Evolutionary conservation across 371 early-diverging fungal genomes (phyloP).

Genomic region (Haplosporangium sp.): DNA sequence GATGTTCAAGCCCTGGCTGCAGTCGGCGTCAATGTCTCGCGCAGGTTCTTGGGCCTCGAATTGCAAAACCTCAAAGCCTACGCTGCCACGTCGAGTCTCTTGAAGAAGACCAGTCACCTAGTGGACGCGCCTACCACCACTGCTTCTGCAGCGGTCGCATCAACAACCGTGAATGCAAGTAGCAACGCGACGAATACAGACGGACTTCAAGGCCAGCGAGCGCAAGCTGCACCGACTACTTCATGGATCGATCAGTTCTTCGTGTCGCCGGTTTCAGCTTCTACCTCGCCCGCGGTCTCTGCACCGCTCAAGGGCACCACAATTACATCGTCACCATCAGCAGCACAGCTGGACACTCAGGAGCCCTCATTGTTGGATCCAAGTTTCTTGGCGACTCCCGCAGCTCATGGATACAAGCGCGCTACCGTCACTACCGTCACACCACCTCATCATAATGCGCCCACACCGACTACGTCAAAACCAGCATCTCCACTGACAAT

Average conservation of each 20-base stretch:
- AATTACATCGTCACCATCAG: background rate
- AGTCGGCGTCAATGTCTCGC: constrained; percentile 36
- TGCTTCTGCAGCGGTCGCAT: background rate
- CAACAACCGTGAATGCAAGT: background rate
- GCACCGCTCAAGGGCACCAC: constrained; percentile 6
- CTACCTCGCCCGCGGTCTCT: background rate
- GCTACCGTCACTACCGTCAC: constrained; percentile 18
- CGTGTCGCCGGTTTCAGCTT: constrained; percentile 5
- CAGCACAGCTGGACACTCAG: background rate
- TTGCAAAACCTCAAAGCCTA: constrained; percentile 33
- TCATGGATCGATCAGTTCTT: constrained; percentile 46
- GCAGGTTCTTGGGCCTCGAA: constrained; percentile 36
- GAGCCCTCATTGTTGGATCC: constrained; percentile 39
- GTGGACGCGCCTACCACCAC: background rate
- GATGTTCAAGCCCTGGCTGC: constrained; percentile 40
- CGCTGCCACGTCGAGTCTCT: constrained; percentile 48
- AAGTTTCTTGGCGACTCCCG: constrained; percentile 42
- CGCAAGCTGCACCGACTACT: background rate
- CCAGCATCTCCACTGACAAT: background rate
- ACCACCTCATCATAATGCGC: background rate
- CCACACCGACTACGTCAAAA: background rate
- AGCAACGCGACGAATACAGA: background rate
- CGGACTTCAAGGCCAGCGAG: no score
- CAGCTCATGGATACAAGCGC: constrained; percentile 37
- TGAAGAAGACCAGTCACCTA: constrained; percentile 7